These are phyloP conservation scores for Multifurca ochricompacta DNA, from an alignment of 768 basidiomycete species.

Conservation along the genomic window DNA sequence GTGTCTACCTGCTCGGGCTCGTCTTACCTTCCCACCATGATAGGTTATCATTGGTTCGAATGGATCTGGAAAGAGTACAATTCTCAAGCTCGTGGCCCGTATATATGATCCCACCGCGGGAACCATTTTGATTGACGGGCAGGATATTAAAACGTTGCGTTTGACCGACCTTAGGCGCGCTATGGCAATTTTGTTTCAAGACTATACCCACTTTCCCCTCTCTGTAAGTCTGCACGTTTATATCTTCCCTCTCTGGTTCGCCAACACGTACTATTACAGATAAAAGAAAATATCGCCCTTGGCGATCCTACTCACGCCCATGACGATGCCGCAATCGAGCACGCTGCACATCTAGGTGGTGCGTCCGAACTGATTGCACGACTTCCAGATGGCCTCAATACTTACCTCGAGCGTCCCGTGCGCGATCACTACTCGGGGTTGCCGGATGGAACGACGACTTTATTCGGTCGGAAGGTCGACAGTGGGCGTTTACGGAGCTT, in stretches of 20 bases:
- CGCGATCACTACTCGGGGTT: slow-evolving; percentile 57
- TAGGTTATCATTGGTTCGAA: slow-evolving; percentile 75
- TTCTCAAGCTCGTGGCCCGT: slow-evolving; percentile 65
- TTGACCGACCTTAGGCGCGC: slow-evolving; percentile 58
- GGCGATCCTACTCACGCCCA: slow-evolving; percentile 51
- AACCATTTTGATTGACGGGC: slow-evolving; percentile 55
- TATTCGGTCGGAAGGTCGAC: slow-evolving; percentile 53
- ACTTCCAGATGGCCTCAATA: slow-evolving; percentile 60
- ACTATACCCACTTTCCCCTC: slow-evolving; percentile 73
- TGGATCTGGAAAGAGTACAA: slow-evolving; percentile 73
- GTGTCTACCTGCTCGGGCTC: background rate
- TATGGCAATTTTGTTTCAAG: slow-evolving; percentile 72
- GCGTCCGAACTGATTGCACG: slow-evolving; percentile 56
- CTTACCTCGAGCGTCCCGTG: slow-evolving; percentile 64
- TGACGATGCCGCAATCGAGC: slow-evolving; percentile 50
- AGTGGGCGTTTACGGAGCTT: background rate
- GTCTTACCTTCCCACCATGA: background rate
- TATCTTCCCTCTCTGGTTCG: background rate
- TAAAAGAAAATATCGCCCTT: slow-evolving; percentile 69
- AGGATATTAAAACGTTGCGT: slow-evolving; percentile 54
- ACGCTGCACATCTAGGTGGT: slow-evolving; percentile 65
- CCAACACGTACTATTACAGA: slow-evolving; percentile 32
- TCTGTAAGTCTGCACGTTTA: slow-evolving; percentile 40
- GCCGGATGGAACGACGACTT: slow-evolving; percentile 54
- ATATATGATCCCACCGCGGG: slow-evolving; percentile 66